Conservation (phyloP, 164 flowering plant species). For the Vitis rupestris region DNA sequence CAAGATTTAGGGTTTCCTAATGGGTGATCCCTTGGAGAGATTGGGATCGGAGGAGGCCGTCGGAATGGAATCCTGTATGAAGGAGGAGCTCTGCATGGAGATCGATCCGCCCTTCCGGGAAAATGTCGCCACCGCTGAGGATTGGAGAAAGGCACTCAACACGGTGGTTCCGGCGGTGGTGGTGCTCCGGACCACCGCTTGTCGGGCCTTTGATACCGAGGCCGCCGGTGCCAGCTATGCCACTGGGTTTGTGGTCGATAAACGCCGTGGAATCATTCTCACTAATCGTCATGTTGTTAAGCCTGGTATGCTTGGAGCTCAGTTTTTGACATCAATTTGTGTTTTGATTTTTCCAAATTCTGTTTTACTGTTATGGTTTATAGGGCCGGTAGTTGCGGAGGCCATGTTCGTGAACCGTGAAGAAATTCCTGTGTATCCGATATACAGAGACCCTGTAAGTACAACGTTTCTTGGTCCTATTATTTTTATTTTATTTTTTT, state of each 20-base stretch:
- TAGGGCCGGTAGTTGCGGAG: slow-evolving; percentile 94
- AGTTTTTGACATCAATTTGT: neutral
- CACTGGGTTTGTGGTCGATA: slow-evolving; percentile 92
- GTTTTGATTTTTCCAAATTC: neutral
- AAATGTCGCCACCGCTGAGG: slow-evolving; percentile 71
- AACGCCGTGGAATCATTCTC: slow-evolving; percentile 83
- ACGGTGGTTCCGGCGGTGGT: slow-evolving; percentile 94
- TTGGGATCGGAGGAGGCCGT: slow-evolving; percentile 47
- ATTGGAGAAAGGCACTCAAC: slow-evolving; percentile 82
- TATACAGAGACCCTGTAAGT: slow-evolving; percentile 92
- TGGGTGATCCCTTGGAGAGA: slow-evolving; percentile 61
- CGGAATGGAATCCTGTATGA: slow-evolving; percentile 39
- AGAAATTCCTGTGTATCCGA: slow-evolving; percentile 77
- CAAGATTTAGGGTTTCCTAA: slow-evolving; percentile 4
- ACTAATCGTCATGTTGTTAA: slow-evolving; percentile 97
- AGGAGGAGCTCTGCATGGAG: slow-evolving; percentile 80
- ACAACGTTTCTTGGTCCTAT: neutral
- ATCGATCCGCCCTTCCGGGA: slow-evolving; percentile 73
- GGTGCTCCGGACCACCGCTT: slow-evolving; percentile 82
- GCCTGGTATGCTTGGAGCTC: slow-evolving; percentile 50
- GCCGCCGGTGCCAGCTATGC: slow-evolving; percentile 85
- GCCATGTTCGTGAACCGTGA: slow-evolving; percentile 94
- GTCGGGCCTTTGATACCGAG: slow-evolving; percentile 91
- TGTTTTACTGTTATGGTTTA: slow-evolving; percentile 8
- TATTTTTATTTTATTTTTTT: neutral